Conservation (phyloP, 202 grass and related monocot species). For the Dendrocalamus latiflorus region DNA sequence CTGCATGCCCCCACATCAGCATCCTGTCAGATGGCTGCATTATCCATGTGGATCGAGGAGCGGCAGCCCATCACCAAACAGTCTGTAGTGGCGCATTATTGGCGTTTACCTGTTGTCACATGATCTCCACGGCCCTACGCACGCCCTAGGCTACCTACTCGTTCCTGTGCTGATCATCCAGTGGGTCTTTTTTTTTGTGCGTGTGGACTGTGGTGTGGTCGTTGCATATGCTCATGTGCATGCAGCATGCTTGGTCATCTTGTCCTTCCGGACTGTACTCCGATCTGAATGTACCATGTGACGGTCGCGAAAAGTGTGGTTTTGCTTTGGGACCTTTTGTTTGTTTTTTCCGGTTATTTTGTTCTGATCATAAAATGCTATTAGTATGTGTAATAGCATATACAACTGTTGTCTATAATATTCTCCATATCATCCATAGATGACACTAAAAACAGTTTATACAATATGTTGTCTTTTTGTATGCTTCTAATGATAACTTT, state of each 20-base stretch:
- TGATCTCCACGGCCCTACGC: background rate
- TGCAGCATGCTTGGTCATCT: background rate
- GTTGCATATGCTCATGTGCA: background rate
- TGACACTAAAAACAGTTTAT: too few relatives aligned
- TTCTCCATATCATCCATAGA: too few relatives aligned
- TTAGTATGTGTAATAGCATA: too few relatives aligned
- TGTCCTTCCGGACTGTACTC: background rate
- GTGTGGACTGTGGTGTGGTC: background rate
- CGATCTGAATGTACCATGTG: background rate
- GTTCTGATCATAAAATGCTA: background rate
- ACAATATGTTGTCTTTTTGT: too few relatives aligned
- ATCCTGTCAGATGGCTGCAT: background rate
- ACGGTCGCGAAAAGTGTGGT: background rate
- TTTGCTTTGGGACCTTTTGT: background rate
- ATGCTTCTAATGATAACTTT: too few relatives aligned
- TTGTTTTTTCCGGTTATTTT: background rate
- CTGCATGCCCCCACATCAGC: background rate
- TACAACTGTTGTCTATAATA: too few relatives aligned
- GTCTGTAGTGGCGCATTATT: background rate
- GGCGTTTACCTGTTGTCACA: background rate
- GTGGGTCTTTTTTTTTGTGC: background rate
- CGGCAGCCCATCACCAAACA: background rate
- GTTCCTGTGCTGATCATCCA: background rate
- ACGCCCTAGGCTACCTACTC: background rate
- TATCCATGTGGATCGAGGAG: slow-evolving; percentile 4